phyloP scores from a whole-genome alignment of 257 asterid genomes.

The Solanum rostratum region DNA sequence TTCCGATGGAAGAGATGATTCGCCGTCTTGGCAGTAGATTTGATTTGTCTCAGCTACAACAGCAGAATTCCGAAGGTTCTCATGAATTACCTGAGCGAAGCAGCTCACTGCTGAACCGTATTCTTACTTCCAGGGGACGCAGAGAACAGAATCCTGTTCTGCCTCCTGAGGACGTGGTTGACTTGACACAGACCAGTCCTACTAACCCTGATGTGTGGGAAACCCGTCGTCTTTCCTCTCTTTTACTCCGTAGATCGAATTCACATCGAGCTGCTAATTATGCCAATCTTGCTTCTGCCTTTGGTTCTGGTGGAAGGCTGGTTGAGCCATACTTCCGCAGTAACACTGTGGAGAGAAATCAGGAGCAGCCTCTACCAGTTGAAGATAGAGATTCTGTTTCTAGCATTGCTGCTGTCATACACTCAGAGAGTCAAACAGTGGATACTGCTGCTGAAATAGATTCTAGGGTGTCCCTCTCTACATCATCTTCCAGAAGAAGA shows the following conservation, averaged over 20 bases:
- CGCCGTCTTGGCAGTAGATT: constrained; percentile 52
- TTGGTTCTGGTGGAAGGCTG: constrained; percentile 47
- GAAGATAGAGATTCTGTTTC: constrained; percentile 91
- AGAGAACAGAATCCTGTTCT: constrained; percentile 41
- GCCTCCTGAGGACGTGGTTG: constrained; percentile 45
- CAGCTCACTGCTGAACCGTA: constrained; percentile 49
- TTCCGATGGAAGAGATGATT: constrained; percentile 83
- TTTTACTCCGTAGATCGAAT: constrained; percentile 50
- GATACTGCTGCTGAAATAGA: constrained; percentile 85
- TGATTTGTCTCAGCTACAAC: constrained; percentile 31
- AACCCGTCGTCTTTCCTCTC: constrained; percentile 38
- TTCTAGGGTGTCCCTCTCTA: constrained; percentile 71
- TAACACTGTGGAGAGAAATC: constrained; percentile 34
- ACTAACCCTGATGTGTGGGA: constrained; percentile 35
- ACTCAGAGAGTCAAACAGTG: constrained; percentile 87
- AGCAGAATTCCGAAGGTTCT: constrained; percentile 24
- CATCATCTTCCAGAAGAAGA: constrained; percentile 84
- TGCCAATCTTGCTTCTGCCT: constrained; percentile 18
- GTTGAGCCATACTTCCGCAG: constrained; percentile 53
- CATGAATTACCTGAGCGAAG: constrained; percentile 67
- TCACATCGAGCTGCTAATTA: constrained; percentile 48
- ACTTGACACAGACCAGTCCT: constrained; percentile 46
- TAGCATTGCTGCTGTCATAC: constrained; percentile 96
- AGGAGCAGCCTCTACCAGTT: constrained; percentile 34
- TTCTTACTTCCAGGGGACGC: constrained; percentile 73